A percentile compares a stretch with the other conserved stretches of the same genome.
Evolutionary conservation across 192 early-diverging fungal genomes (phyloP).

Genomic region (Coemansia sp.): DNA sequence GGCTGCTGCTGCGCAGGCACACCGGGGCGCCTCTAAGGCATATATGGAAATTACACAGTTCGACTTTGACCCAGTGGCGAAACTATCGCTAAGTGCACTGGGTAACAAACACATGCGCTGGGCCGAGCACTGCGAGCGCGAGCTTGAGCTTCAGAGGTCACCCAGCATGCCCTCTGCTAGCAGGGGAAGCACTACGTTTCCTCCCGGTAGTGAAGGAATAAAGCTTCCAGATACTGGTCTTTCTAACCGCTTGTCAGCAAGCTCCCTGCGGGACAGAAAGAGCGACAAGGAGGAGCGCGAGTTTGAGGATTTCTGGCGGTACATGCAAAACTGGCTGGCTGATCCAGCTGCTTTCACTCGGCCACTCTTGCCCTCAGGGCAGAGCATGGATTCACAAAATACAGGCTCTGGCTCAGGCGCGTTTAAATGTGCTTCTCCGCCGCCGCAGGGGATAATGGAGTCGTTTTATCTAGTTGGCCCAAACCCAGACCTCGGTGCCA

Average conservation of each 20-base stretch:
- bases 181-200: too few species aligned
- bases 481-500: slow-evolving; percentile 32
- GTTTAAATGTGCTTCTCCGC: neutral
- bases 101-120: slow-evolving; percentile 34
- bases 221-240: neutral
- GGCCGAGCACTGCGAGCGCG: slow-evolving; percentile 39
- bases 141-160: slow-evolving; percentile 3
- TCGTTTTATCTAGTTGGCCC: slow-evolving; percentile 48
- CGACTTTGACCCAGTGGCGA: slow-evolving; percentile 42
- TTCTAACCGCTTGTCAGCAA: too few species aligned
- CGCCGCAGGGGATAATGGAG: slow-evolving; percentile 37
- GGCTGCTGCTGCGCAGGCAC: slow-evolving; percentile 18
- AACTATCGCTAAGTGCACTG: slow-evolving; percentile 32
- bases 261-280: too few species aligned
- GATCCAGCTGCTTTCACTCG: slow-evolving; percentile 43
- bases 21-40: slow-evolving; percentile 22
- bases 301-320: slow-evolving; percentile 52
- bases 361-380: slow-evolving; percentile 2
- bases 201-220: too few species aligned
- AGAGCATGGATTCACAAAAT: too few species aligned
- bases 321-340: slow-evolving; percentile 51
- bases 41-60: slow-evolving; percentile 18
- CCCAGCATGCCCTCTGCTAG: neutral
- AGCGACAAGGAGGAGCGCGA: slow-evolving; percentile 24
- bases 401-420: too few species aligned